phyloP scores from a whole-genome alignment of 176 grass and related monocot species.

The Carex myosuroides region DNA sequence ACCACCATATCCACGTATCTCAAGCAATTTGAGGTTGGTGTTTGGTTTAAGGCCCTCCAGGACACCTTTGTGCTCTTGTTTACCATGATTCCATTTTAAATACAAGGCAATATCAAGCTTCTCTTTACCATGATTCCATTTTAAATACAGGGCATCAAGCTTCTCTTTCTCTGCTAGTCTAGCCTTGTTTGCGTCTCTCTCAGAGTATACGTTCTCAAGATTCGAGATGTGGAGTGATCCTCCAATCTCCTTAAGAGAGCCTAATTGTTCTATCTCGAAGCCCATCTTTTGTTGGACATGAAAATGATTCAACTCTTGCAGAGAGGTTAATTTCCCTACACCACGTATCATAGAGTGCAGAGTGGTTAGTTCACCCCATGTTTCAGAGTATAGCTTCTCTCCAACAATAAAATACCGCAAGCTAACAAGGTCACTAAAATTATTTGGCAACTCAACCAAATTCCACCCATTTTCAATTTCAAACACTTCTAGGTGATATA shows the following conservation, averaged over 20 bases:
- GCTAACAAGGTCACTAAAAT: constrained; percentile 1
- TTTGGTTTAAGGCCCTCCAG: constrained; percentile 33
- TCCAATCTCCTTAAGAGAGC: constrained; percentile 7
- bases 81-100: no score
- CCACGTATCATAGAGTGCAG: background rate
- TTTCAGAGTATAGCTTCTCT: no score
- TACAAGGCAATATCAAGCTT: no score
- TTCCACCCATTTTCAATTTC: background rate
- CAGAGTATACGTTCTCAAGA: background rate
- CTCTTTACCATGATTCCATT: background rate
- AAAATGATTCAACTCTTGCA: constrained; percentile 12
- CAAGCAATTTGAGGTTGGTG: constrained; percentile 17
- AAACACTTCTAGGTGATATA: constrained; percentile 36
- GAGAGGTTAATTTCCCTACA: constrained; percentile 5
- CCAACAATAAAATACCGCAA: background rate
- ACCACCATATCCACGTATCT: constrained; percentile 7
- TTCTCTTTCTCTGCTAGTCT: constrained; percentile 19
- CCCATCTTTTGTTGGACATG: background rate
- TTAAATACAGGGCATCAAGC: constrained; percentile 19
- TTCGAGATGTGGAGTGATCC: background rate
- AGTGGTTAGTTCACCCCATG: no score
- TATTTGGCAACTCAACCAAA: background rate
- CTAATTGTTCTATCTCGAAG: constrained; percentile 11
- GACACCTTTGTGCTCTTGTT: background rate
- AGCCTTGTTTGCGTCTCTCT: background rate